Evolutionary conservation across 1,284 basidiomycete species (phyloP).

Genomic region (Cryptococcus floricola): DNA sequence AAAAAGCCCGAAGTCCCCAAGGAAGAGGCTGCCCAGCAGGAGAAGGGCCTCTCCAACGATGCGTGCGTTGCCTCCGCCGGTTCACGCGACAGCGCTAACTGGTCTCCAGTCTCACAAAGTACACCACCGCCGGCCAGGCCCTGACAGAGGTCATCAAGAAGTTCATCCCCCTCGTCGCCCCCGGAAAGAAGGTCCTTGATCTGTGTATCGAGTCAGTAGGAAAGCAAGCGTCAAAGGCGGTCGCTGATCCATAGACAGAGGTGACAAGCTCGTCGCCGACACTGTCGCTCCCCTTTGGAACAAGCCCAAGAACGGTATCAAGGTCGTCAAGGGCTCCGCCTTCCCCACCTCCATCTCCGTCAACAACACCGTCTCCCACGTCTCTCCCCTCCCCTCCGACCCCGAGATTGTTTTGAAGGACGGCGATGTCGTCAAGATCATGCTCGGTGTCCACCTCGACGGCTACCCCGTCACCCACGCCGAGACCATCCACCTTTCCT

Average conservation of each 20-base stretch:
- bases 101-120: conserved; percentile 49
- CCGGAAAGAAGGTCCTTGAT: conserved; percentile 80
- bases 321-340: conserved; percentile 81
- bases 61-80: conserved; percentile 32
- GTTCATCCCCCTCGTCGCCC: conserved; percentile 66
- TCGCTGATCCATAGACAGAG: conserved; percentile 42
- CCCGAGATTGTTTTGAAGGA: conserved; percentile 72
- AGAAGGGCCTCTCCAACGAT: conserved; percentile 48
- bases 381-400: conserved; percentile 57
- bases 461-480: conserved; percentile 63
- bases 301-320: conserved; percentile 80
- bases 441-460: conserved; percentile 95
- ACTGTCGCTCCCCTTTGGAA: conserved; percentile 83
- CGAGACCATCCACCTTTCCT: conserved; percentile 85
- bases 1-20: conserved; percentile 40
- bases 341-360: conserved; percentile 93
- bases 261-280: conserved; percentile 86
- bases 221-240: background rate
- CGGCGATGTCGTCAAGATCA: conserved; percentile 91
- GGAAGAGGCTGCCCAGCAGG: conserved; percentile 29
- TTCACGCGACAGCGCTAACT: background rate
- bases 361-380: conserved; percentile 64
- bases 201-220: conserved; percentile 66
- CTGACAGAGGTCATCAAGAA: conserved; percentile 80
- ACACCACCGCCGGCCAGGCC: conserved; percentile 84